Evolutionary conservation across 164 flowering plant species (phyloP), one percentile per base, ranked within the genome.

Genomic region (Euptelea pleiosperma): DNA sequence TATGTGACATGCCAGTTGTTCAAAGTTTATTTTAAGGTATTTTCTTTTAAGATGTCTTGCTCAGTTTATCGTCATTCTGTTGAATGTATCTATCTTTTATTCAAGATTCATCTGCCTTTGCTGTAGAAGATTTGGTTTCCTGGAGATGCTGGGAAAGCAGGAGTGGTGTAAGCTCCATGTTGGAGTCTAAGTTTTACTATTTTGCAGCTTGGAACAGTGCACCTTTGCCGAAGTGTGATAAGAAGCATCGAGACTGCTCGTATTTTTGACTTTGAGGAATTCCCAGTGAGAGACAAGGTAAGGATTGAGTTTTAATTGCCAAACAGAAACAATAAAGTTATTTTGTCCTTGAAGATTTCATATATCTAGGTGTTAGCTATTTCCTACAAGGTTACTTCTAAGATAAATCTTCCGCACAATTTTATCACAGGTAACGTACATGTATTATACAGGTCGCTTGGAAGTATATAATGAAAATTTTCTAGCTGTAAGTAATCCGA

Each of bases 401-500:
- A n/a, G n/a, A n/a, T n/a, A n/a, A n/a, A n/a, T n/a, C n/a, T n/a
- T 41, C 39, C 21, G 34, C 25, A 2, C 55, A 15, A n/a, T 48
- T 14, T 34, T 58, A 6, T 72, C 49, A 26, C 82, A 87, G 92
- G 96, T 94, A 33, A 91, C 99, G 5, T 94, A 91, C 85, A 94
- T 91, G 97, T 94, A 94, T 64, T 94, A 94, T 67, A 94, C 99
- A 18, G 99, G 99, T n/a, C 96, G 97, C 35, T 73, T 94, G 76
- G 99, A 91, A 76, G 97, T 94, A 30, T 87, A 72, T 63, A 88
- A 94, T 76, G 97, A 91, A 75, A 93, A 93, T 58, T 93, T 94
- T 70, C 76, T 82, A 47, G 82, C 83, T 74, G 99, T 89, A 72
- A 85, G 97, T 77, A 42, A 26, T 57, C 48, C 10, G 15, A 19